A percentile compares a stretch with the other conserved stretches of the same genome.
Conservation (phyloP, 164 flowering plant genomes). For the Cinnamomum chago region DNA sequence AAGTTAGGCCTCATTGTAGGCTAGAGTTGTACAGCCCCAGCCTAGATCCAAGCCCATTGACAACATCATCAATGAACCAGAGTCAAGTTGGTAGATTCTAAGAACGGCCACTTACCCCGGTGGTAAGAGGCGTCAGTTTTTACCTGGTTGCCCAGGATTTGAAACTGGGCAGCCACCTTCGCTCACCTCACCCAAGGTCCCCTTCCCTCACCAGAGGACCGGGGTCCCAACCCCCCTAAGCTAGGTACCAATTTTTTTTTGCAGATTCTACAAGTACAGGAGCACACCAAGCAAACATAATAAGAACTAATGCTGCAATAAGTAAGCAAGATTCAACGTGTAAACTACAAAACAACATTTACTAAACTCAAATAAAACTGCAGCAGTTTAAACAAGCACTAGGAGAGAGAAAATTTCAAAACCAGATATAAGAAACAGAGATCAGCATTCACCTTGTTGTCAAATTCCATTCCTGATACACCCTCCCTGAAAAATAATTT, state of each 20-base stretch:
- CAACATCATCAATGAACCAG: not conserved
- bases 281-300: not conserved
- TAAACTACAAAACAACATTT: not conserved
- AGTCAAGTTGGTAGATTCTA: too few relatives aligned
- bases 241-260: too few relatives aligned
- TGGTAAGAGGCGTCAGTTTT: too few relatives aligned
- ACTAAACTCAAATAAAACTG: not conserved
- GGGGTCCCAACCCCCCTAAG: too few relatives aligned
- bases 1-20: not conserved
- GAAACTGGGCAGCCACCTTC: too few relatives aligned
- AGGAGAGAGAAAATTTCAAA: not conserved
- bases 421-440: not conserved
- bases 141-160: too few relatives aligned
- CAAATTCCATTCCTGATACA: constrained; percentile 65
- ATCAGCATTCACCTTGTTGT: constrained; percentile 51
- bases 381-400: not conserved
- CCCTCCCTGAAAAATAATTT: constrained; percentile 39
- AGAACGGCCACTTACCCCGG: too few relatives aligned
- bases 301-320: not conserved
- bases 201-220: too few relatives aligned
- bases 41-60: not conserved
- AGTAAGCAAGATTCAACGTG: not conserved
- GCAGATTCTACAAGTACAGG: too few relatives aligned
- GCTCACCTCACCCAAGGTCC: too few relatives aligned
- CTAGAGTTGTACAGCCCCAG: not conserved